Evolutionary conservation across 1,139 yeast species (phyloP).

Genomic region (Pneumocystis carinii): DNA sequence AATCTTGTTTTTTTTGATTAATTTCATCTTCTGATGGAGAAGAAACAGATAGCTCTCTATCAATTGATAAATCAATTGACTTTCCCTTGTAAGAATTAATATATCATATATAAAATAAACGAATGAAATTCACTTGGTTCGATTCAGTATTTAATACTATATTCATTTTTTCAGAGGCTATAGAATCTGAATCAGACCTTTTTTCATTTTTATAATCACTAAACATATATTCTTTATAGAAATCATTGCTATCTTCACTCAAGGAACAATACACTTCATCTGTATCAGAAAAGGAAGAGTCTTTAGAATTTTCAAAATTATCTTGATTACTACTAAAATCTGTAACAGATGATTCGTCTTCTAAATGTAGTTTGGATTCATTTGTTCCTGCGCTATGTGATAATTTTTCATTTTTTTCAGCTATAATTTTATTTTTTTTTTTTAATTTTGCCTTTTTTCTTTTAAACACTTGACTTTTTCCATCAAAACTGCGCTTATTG

Average conservation of each 20-base stretch:
- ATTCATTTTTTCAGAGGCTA: background rate
- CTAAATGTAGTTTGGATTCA: background rate
- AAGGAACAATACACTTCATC: background rate
- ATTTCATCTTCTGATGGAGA: background rate
- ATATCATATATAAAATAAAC: background rate
- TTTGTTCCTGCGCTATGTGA: background rate
- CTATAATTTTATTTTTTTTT: background rate
- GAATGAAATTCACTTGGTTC: background rate
- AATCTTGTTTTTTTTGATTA: background rate
- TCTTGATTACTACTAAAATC: background rate
- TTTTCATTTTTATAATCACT: background rate
- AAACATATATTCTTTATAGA: background rate
- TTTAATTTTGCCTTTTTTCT: background rate
- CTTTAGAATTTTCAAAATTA: background rate
- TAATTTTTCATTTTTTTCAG: background rate
- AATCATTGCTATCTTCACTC: background rate
- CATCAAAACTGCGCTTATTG: background rate
- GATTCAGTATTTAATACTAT: background rate
- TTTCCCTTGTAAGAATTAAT: background rate
- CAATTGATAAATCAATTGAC: background rate
- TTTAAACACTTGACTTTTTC: background rate
- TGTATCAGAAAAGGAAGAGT: background rate
- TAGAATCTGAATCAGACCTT: background rate
- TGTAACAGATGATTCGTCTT: background rate
- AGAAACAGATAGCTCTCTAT: background rate